Base-by-base conservation (phyloP, 225 moss, liverwort and hornwort genomes). In the Bryoerythrophyllum caledonicum region DNA sequence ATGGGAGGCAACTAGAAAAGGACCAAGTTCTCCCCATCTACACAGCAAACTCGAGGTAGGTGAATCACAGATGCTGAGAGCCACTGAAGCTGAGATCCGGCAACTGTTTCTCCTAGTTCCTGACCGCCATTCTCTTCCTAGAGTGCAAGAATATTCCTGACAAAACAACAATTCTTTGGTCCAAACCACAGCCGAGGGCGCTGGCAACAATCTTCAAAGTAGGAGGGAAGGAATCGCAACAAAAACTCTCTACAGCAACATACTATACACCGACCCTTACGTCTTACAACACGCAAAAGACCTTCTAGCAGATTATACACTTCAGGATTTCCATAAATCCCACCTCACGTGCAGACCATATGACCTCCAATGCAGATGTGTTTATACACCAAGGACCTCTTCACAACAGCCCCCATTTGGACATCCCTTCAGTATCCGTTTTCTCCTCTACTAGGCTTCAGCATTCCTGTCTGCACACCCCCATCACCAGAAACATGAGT, bases 361-460 rank as follows among this genome's bases (percentile, higher is more conserved):
- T 34, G 35, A 56, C 23, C 35, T 70, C 48, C 56, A 38, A 24
- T 70, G 59, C 8, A 27, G 19, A 55, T 38, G 40, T 69, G 8
- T 16, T 54, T 54, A 10, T 25, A 64, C 23, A 71, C 32, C 21
- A 55, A n/a, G 40, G 17, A 27, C 34, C 61, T 52, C 69, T 41
- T 40, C 38, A 25, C 28, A 69, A 69, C 28, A 63, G 25, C 62
- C 53, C 53, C 21, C 63, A 61, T 14, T 53, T 77, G 9, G 53
- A n/a, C n/a, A n/a, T 21, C 16, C 37, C 71, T 44, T 66, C 24
- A 71, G 25, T 61, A 73, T 56, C 67, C 49, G 68, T 63, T 52
- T 49, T 73, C 79, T 58, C 51, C 76, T 51, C 67, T 68, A 56
- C 44, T 68, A 35, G 68, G 66, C 71, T 72, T 83, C 13, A 67